Evolutionary conservation across 257 asterid species (phyloP), one percentile per base, ranked within the genome.

Genomic region (Haberlea rhodopensis): DNA sequence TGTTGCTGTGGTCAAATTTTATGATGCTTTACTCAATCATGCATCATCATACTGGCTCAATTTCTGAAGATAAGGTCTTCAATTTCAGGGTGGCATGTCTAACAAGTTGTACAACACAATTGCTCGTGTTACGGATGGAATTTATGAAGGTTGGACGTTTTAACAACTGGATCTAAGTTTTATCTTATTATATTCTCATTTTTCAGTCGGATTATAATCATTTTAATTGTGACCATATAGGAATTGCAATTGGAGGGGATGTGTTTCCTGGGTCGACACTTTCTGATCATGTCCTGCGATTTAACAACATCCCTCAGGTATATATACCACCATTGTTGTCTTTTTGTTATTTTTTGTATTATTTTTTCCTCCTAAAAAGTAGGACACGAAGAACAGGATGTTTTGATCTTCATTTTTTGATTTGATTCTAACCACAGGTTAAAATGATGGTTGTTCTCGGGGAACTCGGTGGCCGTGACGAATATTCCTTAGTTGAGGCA

Each of bases 191-290:
- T 21, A 23, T 65, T 34, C 49, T 29, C 59, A 62, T n/a, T 57
- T 43, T 20, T 37, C 53, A 28, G 74, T 58, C 25, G 31, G 56
- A 26, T 51, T 62, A 25, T 65, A 57, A 69, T 61, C 28, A 53
- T 52, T 53, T 58, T 60, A 55, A 8, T 57, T 28, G 40, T 78
- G 68, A 67, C 63, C 49, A 43, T 72, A 26, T 68, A 94, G 99
- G 99, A 63, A 90, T 94, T 81, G 99, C 99, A 49, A 94, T 94
- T 19, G 99, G 99, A 71, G 99, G 99, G 75, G 99, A 94, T 70
- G 99, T 94, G 75, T 90, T 94, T 75, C 99, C 99, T 58, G 99
- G 99, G 19, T 94, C 99, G 18, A 90, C 99, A 45, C 96, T 94
- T 58, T 90, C 99, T 73, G 99, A 94, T 81, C 97, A 94, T 65